Evolutionary conservation across 495 filamentous ascomycete species (phyloP).

Genomic region (Pseudevernia furfuracea): DNA sequence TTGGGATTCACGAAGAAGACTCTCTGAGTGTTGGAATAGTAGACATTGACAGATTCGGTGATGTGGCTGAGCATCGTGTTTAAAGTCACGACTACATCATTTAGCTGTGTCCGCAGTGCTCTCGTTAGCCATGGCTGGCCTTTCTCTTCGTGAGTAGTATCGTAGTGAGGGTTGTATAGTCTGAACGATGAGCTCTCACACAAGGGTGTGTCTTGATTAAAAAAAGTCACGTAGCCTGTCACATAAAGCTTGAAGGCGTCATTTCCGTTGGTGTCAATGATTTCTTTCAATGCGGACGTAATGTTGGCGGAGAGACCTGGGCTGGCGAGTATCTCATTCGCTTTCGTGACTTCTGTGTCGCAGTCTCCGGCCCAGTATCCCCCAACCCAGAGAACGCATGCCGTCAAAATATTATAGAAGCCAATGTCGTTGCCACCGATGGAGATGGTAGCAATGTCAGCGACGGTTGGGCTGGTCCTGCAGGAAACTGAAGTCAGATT

Average conservation of each 20-base stretch:
- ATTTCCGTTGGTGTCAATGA: neutral
- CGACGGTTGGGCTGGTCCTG: neutral
- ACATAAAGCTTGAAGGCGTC: slow-evolving; percentile 34
- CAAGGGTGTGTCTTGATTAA: slow-evolving; percentile 37
- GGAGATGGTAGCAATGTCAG: slow-evolving; percentile 32
- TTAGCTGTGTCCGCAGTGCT: slow-evolving; percentile 31
- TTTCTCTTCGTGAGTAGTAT: neutral
- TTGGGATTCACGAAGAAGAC: slow-evolving; percentile 41
- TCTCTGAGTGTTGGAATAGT: neutral
- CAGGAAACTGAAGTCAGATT: neutral
- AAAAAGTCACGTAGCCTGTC: slow-evolving; percentile 44
- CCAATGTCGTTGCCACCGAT: slow-evolving; percentile 45
- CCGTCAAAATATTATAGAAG: slow-evolving; percentile 42
- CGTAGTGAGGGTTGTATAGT: slow-evolving; percentile 6
- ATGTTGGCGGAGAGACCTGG: neutral
- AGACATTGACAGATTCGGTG: neutral
- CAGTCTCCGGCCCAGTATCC: slow-evolving; percentile 34
- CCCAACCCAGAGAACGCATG: slow-evolving; percentile 35
- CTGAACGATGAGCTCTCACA: slow-evolving; percentile 36
- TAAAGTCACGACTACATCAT: slow-evolving; percentile 33
- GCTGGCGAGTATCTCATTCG: slow-evolving; percentile 27
- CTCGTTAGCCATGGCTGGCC: neutral
- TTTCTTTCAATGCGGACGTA: neutral
- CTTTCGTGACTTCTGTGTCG: slow-evolving; percentile 31
- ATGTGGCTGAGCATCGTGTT: slow-evolving; percentile 32